Conservation (phyloP, 2,329 filamentous ascomycete species). For the Sphaerulina populicola region DNA sequence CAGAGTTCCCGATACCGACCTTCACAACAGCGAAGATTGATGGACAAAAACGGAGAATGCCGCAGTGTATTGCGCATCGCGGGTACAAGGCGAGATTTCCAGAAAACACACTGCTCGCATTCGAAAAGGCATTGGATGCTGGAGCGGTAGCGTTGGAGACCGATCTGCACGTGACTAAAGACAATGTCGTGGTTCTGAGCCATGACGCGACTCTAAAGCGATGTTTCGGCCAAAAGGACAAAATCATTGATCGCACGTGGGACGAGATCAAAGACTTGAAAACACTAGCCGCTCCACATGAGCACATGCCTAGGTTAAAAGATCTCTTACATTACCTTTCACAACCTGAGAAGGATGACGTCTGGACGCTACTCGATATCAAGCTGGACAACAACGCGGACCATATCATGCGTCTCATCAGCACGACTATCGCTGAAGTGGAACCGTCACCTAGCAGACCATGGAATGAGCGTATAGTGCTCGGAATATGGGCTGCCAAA, state of each 20-base stretch:
- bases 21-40: conserved; percentile 23
- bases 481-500: conserved; percentile 75
- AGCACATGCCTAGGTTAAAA: conserved; percentile 62
- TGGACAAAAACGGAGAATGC: conserved; percentile 37
- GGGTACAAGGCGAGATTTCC: conserved; percentile 70
- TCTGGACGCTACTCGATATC: conserved; percentile 83
- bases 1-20: conserved; percentile 20
- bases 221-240: conserved; percentile 68
- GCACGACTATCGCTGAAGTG: conserved; percentile 48
- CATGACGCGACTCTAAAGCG: conserved; percentile 66
- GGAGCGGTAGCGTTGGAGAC: conserved; percentile 80
- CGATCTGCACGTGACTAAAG: conserved; percentile 73
- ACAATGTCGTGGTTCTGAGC: conserved; percentile 69
- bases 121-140: conserved; percentile 61
- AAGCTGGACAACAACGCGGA: conserved; percentile 69
- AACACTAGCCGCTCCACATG: conserved; percentile 59
- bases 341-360: conserved; percentile 53
- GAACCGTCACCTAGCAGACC: conserved; percentile 32
- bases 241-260: conserved; percentile 70
- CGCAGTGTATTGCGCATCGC: conserved; percentile 69
- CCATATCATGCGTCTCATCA: conserved; percentile 62
- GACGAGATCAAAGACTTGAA: conserved; percentile 58
- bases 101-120: conserved; percentile 79
- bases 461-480: conserved; percentile 66
- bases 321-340: conserved; percentile 69